Evolutionary conservation across 23 red algal genomes (phyloP).

Genomic region (Gracilaria domingensis): DNA sequence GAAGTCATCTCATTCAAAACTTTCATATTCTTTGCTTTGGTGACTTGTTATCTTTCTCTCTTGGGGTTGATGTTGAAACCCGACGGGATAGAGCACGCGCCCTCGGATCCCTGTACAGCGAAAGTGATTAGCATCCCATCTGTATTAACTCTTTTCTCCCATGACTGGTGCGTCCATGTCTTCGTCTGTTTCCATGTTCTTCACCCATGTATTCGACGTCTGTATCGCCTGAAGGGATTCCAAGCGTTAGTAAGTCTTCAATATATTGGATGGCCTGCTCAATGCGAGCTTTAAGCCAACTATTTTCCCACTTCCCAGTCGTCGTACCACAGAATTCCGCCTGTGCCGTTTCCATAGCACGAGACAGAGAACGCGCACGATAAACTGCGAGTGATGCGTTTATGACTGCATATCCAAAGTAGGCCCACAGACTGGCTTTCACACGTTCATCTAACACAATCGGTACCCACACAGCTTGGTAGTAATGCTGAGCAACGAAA

Average conservation of each 20-base stretch:
- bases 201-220: constrained; percentile 1
- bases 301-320: constrained; percentile 18
- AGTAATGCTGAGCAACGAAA: constrained; percentile 67
- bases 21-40: too few relatives aligned
- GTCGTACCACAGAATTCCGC: constrained; percentile 23
- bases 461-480: constrained; percentile 64
- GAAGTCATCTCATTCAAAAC: too few relatives aligned
- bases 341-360: constrained; percentile 25
- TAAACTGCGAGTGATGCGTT: constrained; percentile 36
- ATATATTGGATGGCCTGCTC: constrained; percentile 18
- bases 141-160: constrained; percentile 5
- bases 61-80: too few relatives aligned
- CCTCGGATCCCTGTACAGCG: not conserved
- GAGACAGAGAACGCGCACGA: constrained; percentile 45
- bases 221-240: not conserved
- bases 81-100: not conserved
- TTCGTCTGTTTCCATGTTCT: not conserved
- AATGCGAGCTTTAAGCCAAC: constrained; percentile 17
- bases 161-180: not conserved
- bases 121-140: not conserved
- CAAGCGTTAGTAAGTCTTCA: constrained; percentile 27
- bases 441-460: constrained; percentile 52
- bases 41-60: too few relatives aligned
- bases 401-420: constrained; percentile 32
- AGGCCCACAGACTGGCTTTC: constrained; percentile 30